Percentiles rank a stretch among this genome's conserved stretches.
Conservation (phyloP, 495 filamentous ascomycete genomes). For the Bathelium albidoporum region DNA sequence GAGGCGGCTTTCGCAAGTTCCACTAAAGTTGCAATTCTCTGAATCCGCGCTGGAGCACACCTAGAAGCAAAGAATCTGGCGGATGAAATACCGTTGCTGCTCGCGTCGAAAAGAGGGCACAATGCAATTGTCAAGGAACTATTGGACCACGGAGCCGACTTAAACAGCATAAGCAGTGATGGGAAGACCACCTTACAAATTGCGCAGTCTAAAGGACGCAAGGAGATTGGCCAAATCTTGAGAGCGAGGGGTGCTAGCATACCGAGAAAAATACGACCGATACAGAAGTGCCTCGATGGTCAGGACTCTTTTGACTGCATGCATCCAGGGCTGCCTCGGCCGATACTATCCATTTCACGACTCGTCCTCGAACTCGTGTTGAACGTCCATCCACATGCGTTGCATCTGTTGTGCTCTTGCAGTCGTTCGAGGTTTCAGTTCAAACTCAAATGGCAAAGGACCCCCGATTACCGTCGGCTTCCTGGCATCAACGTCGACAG, state of each 20-base stretch:
- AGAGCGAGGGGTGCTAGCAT: background rate
- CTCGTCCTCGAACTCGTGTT: background rate
- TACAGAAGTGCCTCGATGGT: background rate
- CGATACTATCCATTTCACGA: too few species aligned
- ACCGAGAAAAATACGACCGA: background rate
- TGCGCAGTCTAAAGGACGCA: background rate
- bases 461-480: background rate
- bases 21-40: background rate
- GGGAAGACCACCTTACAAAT: background rate
- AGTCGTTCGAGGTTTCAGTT: constrained; percentile 13
- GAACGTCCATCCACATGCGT: constrained; percentile 3
- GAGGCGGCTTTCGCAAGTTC: background rate
- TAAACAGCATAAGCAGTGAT: background rate
- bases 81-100: background rate
- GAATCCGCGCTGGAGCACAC: background rate
- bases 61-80: background rate
- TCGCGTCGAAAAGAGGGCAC: background rate
- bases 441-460: constrained; percentile 9
- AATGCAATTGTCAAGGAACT: background rate
- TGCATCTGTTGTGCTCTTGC: constrained; percentile 13
- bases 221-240: background rate
- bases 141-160: background rate
- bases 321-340: too few species aligned
- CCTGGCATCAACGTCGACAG: background rate
- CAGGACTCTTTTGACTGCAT: background rate